Conservation (phyloP, 441 rosid genomes). For the Syzygium malaccense region DNA sequence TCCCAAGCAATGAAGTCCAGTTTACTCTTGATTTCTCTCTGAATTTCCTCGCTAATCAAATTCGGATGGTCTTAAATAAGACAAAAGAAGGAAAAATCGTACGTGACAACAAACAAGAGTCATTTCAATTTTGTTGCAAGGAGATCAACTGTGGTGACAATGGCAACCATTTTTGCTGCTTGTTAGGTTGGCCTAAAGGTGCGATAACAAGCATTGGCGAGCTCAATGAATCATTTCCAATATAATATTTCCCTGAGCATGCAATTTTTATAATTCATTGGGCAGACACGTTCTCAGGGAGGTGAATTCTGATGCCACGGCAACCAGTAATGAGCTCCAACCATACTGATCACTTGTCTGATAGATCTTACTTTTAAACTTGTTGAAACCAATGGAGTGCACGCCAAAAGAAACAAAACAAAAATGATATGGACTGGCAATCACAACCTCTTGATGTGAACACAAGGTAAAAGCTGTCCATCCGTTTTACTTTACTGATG, state of each 20-base stretch:
- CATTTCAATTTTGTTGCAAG: neutral
- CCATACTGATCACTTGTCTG: neutral
- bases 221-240: neutral
- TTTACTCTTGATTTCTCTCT: neutral
- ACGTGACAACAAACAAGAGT: neutral
- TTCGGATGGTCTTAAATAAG: neutral
- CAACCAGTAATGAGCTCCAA: neutral
- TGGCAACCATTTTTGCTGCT: neutral
- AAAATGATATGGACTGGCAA: neutral
- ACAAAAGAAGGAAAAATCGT: neutral
- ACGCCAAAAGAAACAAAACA: neutral
- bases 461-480: neutral
- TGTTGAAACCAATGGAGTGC: neutral
- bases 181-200: neutral
- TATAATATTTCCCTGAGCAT: neutral
- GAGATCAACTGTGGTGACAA: neutral
- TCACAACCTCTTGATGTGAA: neutral
- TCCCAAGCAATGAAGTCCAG: neutral
- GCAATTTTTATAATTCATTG: neutral
- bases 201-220: neutral
- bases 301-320: neutral
- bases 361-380: neutral
- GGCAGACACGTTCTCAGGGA: neutral
- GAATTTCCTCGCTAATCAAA: neutral
- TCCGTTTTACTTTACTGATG: neutral